These are phyloP conservation scores for Xylaria telfairii DNA, from an alignment of 495 filamentous ascomycete species.

Conservation along the genomic window DNA sequence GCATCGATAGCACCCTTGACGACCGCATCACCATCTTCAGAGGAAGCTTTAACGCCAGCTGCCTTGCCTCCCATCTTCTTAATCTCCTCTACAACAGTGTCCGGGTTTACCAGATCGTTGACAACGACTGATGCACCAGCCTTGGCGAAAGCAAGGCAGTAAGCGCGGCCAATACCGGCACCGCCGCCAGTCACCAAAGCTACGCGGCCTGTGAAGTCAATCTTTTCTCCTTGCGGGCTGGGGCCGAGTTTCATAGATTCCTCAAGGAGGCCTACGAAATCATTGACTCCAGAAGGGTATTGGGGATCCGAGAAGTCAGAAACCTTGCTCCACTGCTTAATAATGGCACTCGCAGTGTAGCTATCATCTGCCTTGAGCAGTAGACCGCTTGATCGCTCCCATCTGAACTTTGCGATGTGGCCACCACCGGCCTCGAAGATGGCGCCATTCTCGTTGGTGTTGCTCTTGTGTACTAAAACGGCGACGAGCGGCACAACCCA, in stretches of 20 bases:
- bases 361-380: slow-evolving; percentile 87
- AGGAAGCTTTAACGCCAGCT: slow-evolving; percentile 89
- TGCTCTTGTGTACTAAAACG: slow-evolving; percentile 85
- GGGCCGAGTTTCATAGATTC: slow-evolving; percentile 79
- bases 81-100: slow-evolving; percentile 90
- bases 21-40: slow-evolving; percentile 91
- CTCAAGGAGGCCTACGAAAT: slow-evolving; percentile 89
- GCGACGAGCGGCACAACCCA: slow-evolving; percentile 97
- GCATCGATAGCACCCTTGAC: slow-evolving; percentile 93
- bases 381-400: slow-evolving; percentile 92
- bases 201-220: slow-evolving; percentile 90
- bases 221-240: slow-evolving; percentile 74
- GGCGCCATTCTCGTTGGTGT: slow-evolving; percentile 80
- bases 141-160: slow-evolving; percentile 90
- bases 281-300: slow-evolving; percentile 84
- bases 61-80: slow-evolving; percentile 88
- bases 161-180: slow-evolving; percentile 89
- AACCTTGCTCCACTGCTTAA: slow-evolving; percentile 87
- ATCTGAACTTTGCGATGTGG: slow-evolving; percentile 89
- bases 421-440: slow-evolving; percentile 97
- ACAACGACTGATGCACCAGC: slow-evolving; percentile 90
- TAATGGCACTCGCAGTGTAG: slow-evolving; percentile 86
- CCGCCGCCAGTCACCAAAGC: slow-evolving; percentile 93
- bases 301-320: slow-evolving; percentile 84
- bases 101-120: slow-evolving; percentile 94